Base-by-base conservation (phyloP, 108 stramenopile genomes). In the Nitzschia sp. region DNA sequence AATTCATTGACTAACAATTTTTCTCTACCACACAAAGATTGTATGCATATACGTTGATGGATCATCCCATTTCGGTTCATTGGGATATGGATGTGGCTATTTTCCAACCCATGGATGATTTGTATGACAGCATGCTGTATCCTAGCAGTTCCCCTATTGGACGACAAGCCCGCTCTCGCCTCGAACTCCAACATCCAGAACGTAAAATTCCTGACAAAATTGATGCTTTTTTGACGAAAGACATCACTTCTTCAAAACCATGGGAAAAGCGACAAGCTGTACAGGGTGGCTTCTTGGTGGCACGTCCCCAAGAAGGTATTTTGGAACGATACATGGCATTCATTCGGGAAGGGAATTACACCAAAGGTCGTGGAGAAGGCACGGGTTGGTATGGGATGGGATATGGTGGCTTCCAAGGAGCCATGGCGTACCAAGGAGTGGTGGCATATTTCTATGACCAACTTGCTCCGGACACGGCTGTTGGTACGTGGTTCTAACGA, bases 341-440 rank as follows among this genome's bases (percentile, higher is more conserved):
- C 21, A 90, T 90, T 43, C 65, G 63, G 20, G 75, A 82, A 40
- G 86, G 84, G 21, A 77, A 90, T 54, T 90, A 83, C 46, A 64
- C 69, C 9, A 65, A 42, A 15, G 89, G 89, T 5, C 73, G 80
- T n/a, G 79, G 82, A 2, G 21, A 70, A 1, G 74, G 67, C 12
- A 69, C 69, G 41, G 89, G 89, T 3, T 90, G 89, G 89, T 79
- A 72, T 24, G 84, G 80, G 0, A 38, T 71, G 38, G 88, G 88
- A 38, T 86, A 86, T 53, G 86, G 86, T 22, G 86, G 84, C 11
- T 84, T 83, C 24, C 80, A 81, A 25, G 89, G 89, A n/a, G 80
- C 84, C 38, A 90, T 90, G 89, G 86, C 89, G 10, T 79, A 79
- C 65, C 89, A 90, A 58, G 89, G 89, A 8, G 64, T 82, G 2